phyloP scores from a whole-genome alignment of 2,329 filamentous ascomycete genomes.

The Colletotrichum sp. region DNA sequence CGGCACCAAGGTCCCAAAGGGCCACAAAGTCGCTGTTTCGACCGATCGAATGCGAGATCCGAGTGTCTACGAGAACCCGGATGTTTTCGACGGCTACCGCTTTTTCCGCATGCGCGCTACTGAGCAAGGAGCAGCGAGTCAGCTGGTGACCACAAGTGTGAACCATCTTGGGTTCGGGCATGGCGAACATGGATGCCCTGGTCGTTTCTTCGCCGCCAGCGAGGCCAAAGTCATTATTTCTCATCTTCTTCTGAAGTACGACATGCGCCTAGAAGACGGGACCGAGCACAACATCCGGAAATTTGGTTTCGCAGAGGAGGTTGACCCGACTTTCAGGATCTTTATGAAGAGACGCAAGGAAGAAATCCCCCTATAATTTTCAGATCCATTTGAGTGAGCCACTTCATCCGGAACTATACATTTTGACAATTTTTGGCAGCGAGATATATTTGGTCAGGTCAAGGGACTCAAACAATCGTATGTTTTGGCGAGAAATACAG shows the following conservation, averaged over 20 bases:
- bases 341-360: neutral
- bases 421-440: neutral
- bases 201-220: slow-evolving; percentile 39
- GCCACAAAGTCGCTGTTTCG: slow-evolving; percentile 4
- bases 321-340: neutral
- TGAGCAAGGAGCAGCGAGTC: neutral
- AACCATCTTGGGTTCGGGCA: slow-evolving; percentile 38
- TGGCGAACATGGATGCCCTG: slow-evolving; percentile 39
- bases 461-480: neutral
- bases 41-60: slow-evolving; percentile 15
- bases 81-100: slow-evolving; percentile 22
- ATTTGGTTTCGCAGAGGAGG: neutral
- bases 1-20: slow-evolving; percentile 22
- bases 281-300: neutral
- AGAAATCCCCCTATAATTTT: neutral
- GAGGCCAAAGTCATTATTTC: slow-evolving; percentile 34
- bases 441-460: neutral
- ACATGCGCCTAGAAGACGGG: slow-evolving; percentile 5
- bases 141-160: slow-evolving; percentile 31
- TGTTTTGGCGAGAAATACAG: neutral
- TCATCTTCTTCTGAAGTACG: slow-evolving; percentile 32
- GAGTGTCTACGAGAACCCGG: slow-evolving; percentile 18
- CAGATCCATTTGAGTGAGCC: neutral
- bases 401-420: neutral
- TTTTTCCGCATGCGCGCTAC: slow-evolving; percentile 11